Conservation (phyloP, 208 protist species). For the Spironucleus salmonicida region DNA sequence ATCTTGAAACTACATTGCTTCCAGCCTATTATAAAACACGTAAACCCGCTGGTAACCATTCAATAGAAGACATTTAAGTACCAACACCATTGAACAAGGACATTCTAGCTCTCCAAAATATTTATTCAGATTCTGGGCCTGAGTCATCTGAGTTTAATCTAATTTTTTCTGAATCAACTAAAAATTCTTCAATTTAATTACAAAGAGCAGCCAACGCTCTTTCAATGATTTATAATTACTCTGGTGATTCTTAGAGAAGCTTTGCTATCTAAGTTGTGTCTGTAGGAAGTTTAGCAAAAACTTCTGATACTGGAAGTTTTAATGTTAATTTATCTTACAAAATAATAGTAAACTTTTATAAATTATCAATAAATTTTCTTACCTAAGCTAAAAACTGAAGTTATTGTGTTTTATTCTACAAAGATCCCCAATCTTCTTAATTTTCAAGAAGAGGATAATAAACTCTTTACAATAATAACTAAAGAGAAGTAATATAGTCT, state of each 20-base stretch:
- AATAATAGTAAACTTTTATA: not conserved
- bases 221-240: not conserved
- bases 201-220: not conserved
- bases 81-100: constrained; percentile 64
- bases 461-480: not conserved
- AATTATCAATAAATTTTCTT: not conserved
- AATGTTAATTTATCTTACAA: not conserved
- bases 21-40: constrained; percentile 65
- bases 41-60: constrained; percentile 52
- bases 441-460: not conserved
- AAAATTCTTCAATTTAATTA: constrained; percentile 46
- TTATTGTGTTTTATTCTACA: too few species aligned
- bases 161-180: constrained; percentile 47
- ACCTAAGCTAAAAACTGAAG: too few species aligned
- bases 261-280: constrained; percentile 1
- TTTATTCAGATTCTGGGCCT: constrained; percentile 73
- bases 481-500: not conserved
- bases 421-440: not conserved
- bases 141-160: constrained; percentile 46
- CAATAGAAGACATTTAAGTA: constrained; percentile 49
- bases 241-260: not conserved
- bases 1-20: constrained; percentile 59
- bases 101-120: constrained; percentile 71
- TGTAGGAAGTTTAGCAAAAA: not conserved
- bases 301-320: not conserved